Conservation (phyloP, 2,329 filamentous ascomycete species). For the Epichloe brachyelytri region DNA sequence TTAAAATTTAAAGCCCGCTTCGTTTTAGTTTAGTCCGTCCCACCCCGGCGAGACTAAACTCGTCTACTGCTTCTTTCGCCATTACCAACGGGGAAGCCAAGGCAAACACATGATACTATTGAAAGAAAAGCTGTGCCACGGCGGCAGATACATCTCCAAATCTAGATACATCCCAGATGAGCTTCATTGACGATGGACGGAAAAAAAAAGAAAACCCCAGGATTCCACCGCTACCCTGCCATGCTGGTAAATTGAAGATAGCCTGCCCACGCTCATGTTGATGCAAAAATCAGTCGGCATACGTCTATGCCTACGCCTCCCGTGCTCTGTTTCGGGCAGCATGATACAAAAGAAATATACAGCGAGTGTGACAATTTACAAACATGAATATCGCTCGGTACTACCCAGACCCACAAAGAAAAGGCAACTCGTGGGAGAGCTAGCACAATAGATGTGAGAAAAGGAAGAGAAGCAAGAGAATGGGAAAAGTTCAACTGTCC, state of each 20-base stretch:
- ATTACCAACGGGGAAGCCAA: neutral
- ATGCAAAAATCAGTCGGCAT: neutral
- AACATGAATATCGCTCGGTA: neutral
- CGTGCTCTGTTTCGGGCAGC: neutral
- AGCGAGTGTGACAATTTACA: neutral
- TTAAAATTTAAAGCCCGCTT: neutral
- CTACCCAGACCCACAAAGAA: neutral
- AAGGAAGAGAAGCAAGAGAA: neutral
- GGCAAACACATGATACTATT: neutral
- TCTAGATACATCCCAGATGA: neutral
- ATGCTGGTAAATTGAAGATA: neutral
- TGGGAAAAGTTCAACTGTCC: constrained; percentile 31
- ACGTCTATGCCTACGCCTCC: neutral
- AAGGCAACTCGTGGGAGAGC: neutral
- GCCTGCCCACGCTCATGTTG: neutral
- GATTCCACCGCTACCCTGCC: neutral
- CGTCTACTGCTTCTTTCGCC: too few species aligned
- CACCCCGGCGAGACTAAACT: neutral
- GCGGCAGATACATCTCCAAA: neutral
- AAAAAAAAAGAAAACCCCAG: neutral
- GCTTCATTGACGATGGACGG: neutral
- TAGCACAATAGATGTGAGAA: neutral
- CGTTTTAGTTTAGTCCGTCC: neutral
- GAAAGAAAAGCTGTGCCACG: neutral
- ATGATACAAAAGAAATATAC: neutral